phyloP scores from a whole-genome alignment of 2,329 filamentous ascomycete genomes.

The Coleophoma crateriformis region DNA sequence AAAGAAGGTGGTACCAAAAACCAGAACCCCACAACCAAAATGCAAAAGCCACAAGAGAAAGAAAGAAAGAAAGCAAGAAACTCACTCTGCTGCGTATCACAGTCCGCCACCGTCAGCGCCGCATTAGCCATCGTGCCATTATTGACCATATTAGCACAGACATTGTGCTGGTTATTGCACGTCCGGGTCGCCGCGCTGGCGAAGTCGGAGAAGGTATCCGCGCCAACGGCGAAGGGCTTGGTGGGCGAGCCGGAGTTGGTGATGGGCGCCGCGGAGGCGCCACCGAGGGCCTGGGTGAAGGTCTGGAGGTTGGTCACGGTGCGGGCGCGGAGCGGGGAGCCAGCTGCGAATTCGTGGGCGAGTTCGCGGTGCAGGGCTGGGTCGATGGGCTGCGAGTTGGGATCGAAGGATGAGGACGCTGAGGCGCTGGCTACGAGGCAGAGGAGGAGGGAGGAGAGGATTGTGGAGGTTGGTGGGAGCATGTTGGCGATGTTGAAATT shows the following conservation, averaged over 20 bases:
- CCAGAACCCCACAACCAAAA: background rate
- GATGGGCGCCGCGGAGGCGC: conserved; percentile 7
- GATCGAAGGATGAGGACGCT: too few species aligned
- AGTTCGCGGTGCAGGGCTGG: background rate
- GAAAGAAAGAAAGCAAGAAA: background rate
- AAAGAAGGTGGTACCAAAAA: too few species aligned
- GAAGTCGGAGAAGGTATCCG: conserved; percentile 12
- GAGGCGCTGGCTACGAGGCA: too few species aligned
- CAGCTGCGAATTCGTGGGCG: background rate
- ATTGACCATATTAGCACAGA: conserved; percentile 11
- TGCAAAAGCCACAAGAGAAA: background rate
- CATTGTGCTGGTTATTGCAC: conserved; percentile 14
- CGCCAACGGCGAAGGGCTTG: conserved; percentile 10
- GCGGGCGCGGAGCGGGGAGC: background rate
- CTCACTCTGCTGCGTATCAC: conserved; percentile 12
- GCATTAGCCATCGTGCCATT: too few species aligned
- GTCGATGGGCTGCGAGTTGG: background rate
- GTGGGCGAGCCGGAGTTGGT: conserved; percentile 4
- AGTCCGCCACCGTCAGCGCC: conserved; percentile 2
- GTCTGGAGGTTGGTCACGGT: conserved; percentile 3
- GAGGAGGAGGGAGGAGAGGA: too few species aligned
- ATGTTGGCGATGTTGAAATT: too few species aligned
- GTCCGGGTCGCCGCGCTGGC: conserved; percentile 4
- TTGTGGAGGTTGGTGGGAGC: too few species aligned
- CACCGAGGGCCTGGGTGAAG: conserved; percentile 12